A percentile compares a stretch with the other conserved stretches of the same genome.
Conservation (phyloP, 192 early-diverging fungal genomes). For the Geranomyces michiganensis region DNA sequence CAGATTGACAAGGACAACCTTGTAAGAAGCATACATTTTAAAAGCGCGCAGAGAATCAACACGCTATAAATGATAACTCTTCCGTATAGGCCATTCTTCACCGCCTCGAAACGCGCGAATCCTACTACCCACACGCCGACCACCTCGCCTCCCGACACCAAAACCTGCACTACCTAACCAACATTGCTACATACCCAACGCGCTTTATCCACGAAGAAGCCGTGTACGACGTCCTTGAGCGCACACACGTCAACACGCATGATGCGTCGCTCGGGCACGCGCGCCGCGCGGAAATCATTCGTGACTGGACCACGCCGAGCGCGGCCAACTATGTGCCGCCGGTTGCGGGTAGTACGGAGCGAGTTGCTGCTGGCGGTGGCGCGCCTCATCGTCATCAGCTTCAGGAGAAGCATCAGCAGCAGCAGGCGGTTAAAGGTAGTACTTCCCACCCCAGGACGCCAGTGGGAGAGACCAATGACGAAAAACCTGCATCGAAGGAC, state of each 20-base stretch:
- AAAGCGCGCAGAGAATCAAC: no score
- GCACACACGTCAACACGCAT: slow-evolving; percentile 9
- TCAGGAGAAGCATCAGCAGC: no score
- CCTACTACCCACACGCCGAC: slow-evolving; percentile 43
- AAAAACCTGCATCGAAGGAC: no score
- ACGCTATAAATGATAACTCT: background rate
- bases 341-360: no score
- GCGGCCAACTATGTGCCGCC: no score
- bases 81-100: slow-evolving; percentile 40
- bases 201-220: slow-evolving; percentile 37
- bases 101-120: slow-evolving; percentile 46
- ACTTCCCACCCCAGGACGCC: no score
- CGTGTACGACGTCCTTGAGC: background rate
- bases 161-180: slow-evolving; percentile 47
- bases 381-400: no score
- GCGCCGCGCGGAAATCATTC: background rate
- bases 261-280: background rate
- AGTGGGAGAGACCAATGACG: no score
- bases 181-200: slow-evolving; percentile 48
- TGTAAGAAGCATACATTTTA: slow-evolving; percentile 13
- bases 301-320: slow-evolving; percentile 6
- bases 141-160: slow-evolving; percentile 31
- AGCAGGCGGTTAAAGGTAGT: no score
- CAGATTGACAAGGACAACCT: slow-evolving; percentile 43
- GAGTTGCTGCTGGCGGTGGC: no score